Base-by-base conservation (phyloP, 2,329 filamentous ascomycete genomes). In the Hypoxylon sp. region DNA sequence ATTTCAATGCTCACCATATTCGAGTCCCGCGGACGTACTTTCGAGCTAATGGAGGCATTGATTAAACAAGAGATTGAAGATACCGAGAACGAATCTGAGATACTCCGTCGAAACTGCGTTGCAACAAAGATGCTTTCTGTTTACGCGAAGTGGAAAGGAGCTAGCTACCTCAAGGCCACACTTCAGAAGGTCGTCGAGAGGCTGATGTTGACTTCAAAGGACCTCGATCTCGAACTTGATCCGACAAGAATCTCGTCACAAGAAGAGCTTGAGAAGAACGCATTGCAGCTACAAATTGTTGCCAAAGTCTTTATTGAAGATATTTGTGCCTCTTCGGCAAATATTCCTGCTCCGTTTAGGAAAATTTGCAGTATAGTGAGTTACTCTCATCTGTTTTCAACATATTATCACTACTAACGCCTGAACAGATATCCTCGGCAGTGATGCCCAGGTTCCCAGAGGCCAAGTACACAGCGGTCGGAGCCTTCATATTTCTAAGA, bases 91-190 rank as follows among this genome's bases (percentile, higher is more conserved):
- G 86, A 88, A 63, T 79, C 84, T 1, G 86, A 89, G 61, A 75
- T 89, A 15, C 69, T 89, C 7, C 78, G 86, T n/a, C 76, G 84
- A 38, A 86, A 86, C 21, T 88, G 84, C 59, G 85, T 89, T 1
- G 82, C 84, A n/a, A 88, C 86, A 1, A 89, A 88, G 65, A 86
- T 88, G 79, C 75, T 89, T 2, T 87, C 86, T 0, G 78, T 88
- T 5, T 89, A 87, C 61, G 85, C 84, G 4, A 88, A 86, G 63
- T 89, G 86, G 86, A 88, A 88, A 69, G 86, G 86, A 8, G 73
- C 78, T 11, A 68, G 76, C 3, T 89, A 89, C 63, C 75, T 89
- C 25, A 82, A 81, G 59, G 73, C 76, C 9, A 88, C 86, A 1
- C 72, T 89, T 7, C 83, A 87, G 59, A 86, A 86, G 61, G 83